Percentiles rank a stretch among this genome's conserved stretches.
phyloP scores from a whole-genome alignment of 208 protist species.

The Herpetomonas tarakana region DNA sequence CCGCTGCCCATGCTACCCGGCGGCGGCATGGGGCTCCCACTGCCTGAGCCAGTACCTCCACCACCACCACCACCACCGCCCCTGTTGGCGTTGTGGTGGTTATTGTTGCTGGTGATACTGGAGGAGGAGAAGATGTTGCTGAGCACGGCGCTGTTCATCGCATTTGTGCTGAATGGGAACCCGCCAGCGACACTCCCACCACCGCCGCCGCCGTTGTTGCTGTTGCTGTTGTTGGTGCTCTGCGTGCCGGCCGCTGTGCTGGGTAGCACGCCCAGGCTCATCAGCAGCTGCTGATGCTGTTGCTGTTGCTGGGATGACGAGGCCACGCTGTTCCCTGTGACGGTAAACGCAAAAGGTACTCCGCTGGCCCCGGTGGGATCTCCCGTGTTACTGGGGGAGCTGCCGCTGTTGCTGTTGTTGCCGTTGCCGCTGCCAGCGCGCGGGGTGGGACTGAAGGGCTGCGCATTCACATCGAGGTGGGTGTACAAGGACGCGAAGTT shows the following conservation, averaged over 20 bases:
- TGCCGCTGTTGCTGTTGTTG: neutral
- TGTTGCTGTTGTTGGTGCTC: conserved; percentile 3
- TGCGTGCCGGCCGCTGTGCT: neutral
- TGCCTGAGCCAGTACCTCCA: too few species aligned
- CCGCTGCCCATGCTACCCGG: too few species aligned
- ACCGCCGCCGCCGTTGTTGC: neutral
- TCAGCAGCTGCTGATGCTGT: conserved; percentile 5
- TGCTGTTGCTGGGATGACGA: neutral
- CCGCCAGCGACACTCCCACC: neutral
- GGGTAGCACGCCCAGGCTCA: neutral
- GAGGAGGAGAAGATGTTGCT: too few species aligned
- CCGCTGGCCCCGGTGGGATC: neutral
- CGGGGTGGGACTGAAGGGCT: conserved; percentile 46
- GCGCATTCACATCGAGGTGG: conserved; percentile 49
- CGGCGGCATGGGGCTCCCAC: too few species aligned
- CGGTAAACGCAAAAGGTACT: conserved; percentile 2
- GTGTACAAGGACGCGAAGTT: conserved; percentile 16
- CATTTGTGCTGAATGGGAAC: neutral
- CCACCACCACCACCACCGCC: too few species aligned
- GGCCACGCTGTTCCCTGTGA: conserved; percentile 2
- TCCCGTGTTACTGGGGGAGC: conserved; percentile 8
- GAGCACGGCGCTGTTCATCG: neutral
- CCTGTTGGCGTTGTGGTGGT: too few species aligned
- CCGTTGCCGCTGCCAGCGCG: conserved; percentile 4
- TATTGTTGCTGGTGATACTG: too few species aligned